These are phyloP conservation scores for Carallia pectinifolia DNA, from an alignment of 345 rosid genomes.

Conservation along the genomic window DNA sequence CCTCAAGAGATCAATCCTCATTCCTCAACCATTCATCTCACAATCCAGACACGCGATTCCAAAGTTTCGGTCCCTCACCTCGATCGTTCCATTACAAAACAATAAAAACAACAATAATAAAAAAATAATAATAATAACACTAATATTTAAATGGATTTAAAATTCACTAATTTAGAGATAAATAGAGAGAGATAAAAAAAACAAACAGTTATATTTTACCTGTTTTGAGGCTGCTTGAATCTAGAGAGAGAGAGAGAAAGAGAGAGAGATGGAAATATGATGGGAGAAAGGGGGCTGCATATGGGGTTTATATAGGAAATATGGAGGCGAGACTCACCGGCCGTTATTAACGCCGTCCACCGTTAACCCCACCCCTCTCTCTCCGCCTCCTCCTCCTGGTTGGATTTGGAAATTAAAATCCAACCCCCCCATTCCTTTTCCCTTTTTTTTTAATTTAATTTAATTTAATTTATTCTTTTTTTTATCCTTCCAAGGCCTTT, in stretches of 20 bases:
- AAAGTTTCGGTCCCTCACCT: not conserved
- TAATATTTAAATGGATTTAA: slow-evolving; percentile 1
- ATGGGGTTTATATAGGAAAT: slow-evolving; percentile 57
- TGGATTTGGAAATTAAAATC: no score
- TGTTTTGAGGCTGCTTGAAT: slow-evolving; percentile 21
- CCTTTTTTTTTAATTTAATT: not conserved
- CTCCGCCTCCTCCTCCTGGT: not conserved
- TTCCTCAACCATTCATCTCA: slow-evolving; percentile 15
- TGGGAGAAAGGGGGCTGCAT: slow-evolving; percentile 9
- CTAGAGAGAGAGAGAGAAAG: slow-evolving; percentile 2
- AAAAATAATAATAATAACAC: slow-evolving; percentile 5
- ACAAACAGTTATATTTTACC: slow-evolving; percentile 27
- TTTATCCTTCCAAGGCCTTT: slow-evolving; percentile 6
- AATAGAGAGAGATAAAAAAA: slow-evolving; percentile 11
- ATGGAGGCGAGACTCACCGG: slow-evolving; percentile 33
- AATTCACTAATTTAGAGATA: not conserved
- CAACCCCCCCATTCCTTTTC: not conserved
- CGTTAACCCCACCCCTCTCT: slow-evolving; percentile 11
- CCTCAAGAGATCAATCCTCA: slow-evolving; percentile 16
- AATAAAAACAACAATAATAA: slow-evolving; percentile 4
- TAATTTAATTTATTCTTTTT: not conserved
- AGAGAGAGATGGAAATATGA: slow-evolving; percentile 20
- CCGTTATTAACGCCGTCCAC: slow-evolving; percentile 38
- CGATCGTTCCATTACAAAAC: no score
- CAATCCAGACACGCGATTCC: slow-evolving; percentile 20